phyloP scores from a whole-genome alignment of 805 yeast species.

The Ogataea angusta region DNA sequence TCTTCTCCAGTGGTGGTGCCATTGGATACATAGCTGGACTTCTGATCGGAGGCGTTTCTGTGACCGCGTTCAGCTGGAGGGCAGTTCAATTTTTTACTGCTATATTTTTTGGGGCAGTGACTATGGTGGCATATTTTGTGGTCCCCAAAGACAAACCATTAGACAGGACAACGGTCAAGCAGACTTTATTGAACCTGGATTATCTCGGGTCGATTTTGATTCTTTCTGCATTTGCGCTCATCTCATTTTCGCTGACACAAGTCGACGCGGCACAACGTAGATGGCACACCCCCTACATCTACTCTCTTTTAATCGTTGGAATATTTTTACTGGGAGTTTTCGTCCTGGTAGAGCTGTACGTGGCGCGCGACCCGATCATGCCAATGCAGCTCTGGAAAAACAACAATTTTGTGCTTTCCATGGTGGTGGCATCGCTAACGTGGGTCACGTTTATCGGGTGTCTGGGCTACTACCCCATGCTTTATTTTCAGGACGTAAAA shows the following conservation, averaged over 20 bases:
- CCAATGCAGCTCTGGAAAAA: conserved; percentile 39
- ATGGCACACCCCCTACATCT: conserved; percentile 43
- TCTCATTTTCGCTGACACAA: conserved; percentile 40
- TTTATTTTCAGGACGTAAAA: conserved; percentile 37
- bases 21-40: conserved; percentile 38
- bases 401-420: conserved; percentile 34
- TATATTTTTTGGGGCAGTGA: conserved; percentile 32
- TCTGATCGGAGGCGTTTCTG: conserved; percentile 39
- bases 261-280: conserved; percentile 35
- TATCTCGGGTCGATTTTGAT: conserved; percentile 37
- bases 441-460: conserved; percentile 39
- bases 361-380: conserved; percentile 38
- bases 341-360: conserved; percentile 34
- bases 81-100: conserved; percentile 37
- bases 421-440: conserved; percentile 31
- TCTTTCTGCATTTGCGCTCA: conserved; percentile 32
- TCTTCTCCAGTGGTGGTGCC: conserved; percentile 42
- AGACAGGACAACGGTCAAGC: conserved; percentile 13
- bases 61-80: conserved; percentile 35
- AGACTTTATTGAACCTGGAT: conserved; percentile 29
- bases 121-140: conserved; percentile 21
- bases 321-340: conserved; percentile 28
- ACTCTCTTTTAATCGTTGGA: conserved; percentile 37
- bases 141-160: conserved; percentile 34
- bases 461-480: conserved; percentile 32